Evolutionary conservation across 306 rosid species (phyloP).

Genomic region (Glycine latifolia): DNA sequence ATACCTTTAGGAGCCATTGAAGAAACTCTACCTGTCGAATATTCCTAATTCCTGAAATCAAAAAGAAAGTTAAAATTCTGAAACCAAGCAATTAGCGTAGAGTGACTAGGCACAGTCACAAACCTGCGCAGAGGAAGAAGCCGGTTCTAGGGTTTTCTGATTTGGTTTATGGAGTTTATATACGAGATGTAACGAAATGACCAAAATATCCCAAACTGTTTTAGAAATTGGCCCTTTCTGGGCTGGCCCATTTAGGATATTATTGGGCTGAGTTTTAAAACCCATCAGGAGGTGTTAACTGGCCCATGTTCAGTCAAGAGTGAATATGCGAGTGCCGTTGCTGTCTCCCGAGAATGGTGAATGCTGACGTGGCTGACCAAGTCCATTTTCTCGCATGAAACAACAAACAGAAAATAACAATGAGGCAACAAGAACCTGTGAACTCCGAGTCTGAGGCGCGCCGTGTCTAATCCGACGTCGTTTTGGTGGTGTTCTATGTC

Average conservation of each 20-base stretch:
- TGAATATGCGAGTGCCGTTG: slow-evolving; percentile 13
- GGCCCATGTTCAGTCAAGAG: slow-evolving; percentile 11
- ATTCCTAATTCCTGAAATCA: slow-evolving; percentile 30
- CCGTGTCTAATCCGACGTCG: slow-evolving; percentile 9
- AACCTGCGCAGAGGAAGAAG: slow-evolving; percentile 43
- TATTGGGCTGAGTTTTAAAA: background rate
- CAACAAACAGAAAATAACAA: background rate
- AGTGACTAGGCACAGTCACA: background rate
- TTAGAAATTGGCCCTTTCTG: background rate
- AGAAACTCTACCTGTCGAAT: slow-evolving; percentile 41
- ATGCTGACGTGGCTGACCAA: slow-evolving; percentile 40
- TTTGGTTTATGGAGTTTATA: slow-evolving; percentile 14
- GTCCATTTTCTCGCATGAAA: slow-evolving; percentile 1
- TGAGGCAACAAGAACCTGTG: background rate
- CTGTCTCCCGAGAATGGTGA: background rate
- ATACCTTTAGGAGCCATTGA: slow-evolving; percentile 81
- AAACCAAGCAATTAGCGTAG: background rate
- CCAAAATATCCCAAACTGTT: background rate
- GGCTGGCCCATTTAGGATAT: background rate
- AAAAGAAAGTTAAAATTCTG: background rate
- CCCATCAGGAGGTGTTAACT: background rate
- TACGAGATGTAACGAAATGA: background rate
- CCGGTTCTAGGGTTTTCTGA: slow-evolving; percentile 49
- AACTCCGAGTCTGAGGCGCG: background rate
- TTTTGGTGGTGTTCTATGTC: slow-evolving; percentile 19